Base-by-base conservation (phyloP, 371 early-diverging fungal species). In the Actinomucor elegans region DNA sequence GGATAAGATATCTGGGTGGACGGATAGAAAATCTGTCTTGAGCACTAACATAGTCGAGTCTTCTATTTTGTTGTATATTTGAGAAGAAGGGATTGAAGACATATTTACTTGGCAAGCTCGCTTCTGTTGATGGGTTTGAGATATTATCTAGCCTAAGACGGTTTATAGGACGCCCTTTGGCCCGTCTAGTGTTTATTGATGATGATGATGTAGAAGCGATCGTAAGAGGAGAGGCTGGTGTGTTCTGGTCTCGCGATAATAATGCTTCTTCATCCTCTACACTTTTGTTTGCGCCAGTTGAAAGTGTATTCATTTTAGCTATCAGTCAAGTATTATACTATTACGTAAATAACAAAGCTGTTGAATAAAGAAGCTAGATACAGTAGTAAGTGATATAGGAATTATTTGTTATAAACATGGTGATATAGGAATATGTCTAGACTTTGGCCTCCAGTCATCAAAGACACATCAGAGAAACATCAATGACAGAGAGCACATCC, bases 61-160 rank as follows among this genome's bases (percentile, higher is more conserved):
- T 70, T 24, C 56, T 28, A 31, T 67, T 67, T 55, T 67, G 70
- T 35, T 67, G 58, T 47, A 69, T 66, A 27, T 67, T 67, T 3
- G 65, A 54, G 34, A 63, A 69, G 34, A 72, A 68, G 0, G 66
- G 66, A 53, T 69, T 69, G 31, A 59, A 46, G 17, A 48, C 33
- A 7, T 55, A 18, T 18, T 31, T 50, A 38, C 37, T 0, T 26
- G 20, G 8, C 14, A 14, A 23, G 59, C 5, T 3, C 21, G 20
- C 26, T 27, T 65, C n/a, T 57, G 18, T 36, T 21, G 35, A 31
- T 35, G 29, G 20, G 10, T 35, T 17, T 17, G 50, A 21, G 7
- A 38, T 20, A 21, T 40, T 50, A 3, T 40, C 50, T 29, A 50
- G 21, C 14, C 38, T 37, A 6, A 50, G 38, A 1, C 40, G 31